phyloP scores from a whole-genome alignment of 2,329 filamentous ascomycete genomes.

The Mycocentrospora acerina region DNA sequence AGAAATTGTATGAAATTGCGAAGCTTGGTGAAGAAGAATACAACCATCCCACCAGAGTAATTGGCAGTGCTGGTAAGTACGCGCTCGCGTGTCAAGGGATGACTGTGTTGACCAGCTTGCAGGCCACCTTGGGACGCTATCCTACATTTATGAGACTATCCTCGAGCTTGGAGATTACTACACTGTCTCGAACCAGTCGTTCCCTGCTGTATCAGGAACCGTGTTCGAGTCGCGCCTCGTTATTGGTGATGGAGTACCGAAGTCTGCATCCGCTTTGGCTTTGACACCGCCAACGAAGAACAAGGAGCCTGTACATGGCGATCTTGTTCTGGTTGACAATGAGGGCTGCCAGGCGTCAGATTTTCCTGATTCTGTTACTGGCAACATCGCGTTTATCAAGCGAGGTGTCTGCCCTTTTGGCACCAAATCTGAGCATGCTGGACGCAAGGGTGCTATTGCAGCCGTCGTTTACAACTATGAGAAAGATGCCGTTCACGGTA shows the following conservation, averaged over 20 bases:
- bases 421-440: conserved; percentile 69
- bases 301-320: conserved; percentile 40
- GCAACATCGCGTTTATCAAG: conserved; percentile 70
- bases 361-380: conserved; percentile 61
- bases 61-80: conserved; percentile 37
- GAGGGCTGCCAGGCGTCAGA: conserved; percentile 49
- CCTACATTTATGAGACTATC: conserved; percentile 43
- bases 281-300: conserved; percentile 40
- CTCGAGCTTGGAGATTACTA: conserved; percentile 44
- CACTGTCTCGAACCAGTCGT: conserved; percentile 40
- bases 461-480: conserved; percentile 77
- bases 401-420: conserved; percentile 74
- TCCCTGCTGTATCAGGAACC: conserved; percentile 38
- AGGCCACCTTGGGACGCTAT: conserved; percentile 39
- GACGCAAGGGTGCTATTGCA: conserved; percentile 69
- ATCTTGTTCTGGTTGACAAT: conserved; percentile 37
- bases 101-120: conserved; percentile 9
- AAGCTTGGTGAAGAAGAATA: conserved; percentile 46
- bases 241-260: conserved; percentile 35
- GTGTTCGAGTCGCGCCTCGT: conserved; percentile 42
- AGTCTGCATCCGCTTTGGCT: conserved; percentile 38
- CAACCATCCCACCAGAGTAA: conserved; percentile 46
- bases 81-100: conserved; percentile 12
- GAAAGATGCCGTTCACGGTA: conserved; percentile 62
- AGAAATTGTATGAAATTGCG: conserved; percentile 44